Evolutionary conservation across 208 protist species (phyloP), one percentile per base, ranked within the genome.

Genomic region (Leishmania amazonensis): DNA sequence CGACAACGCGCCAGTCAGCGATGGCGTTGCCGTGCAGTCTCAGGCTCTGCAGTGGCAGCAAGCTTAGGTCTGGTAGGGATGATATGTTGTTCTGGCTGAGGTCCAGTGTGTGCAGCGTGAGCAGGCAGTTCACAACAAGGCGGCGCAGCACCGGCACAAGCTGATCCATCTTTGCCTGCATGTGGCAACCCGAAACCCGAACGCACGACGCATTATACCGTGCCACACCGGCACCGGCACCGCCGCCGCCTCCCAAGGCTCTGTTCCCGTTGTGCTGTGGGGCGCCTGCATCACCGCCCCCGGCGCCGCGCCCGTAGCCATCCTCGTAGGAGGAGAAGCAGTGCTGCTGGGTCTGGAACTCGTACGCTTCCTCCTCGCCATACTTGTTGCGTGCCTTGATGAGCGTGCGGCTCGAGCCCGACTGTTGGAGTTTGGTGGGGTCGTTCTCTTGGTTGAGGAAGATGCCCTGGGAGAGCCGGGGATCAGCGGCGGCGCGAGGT

Each of bases 311-410:
- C 13, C 73, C 62, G 57, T 31, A 31, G 76, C 47, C 51, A 1
- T 72, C 57, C 47, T 28, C 60, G 45, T 93, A 70, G 68, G 92
- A 87, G 19, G 80, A 85, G 67, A 88, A 90, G 35, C 91, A 85
- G 28, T 90, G 74, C 51, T 81, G 81, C 17, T 85, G 64, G 47
- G 79, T 85, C 28, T 91, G 87, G 85, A 97, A 95, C 85, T 97
- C 94, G 84, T 97, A 97, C 38, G 93, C 94, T 85, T 97, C 91
- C 86, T 97, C 94, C 74, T 97, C 94, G 19, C 94, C 94, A 19
- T 85, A 70, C 84, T 96, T 96, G 84, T 97, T 97, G 70, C 90
- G 89, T 19, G 94, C 94, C 83, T 95, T 96, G 82, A 97, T 93
- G 67, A 97, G 85, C 54, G 90, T 90, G 35, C 92, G 91, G 38